These are phyloP conservation scores for Glycyrrhiza uralensis DNA, from an alignment of 306 rosid species.

Conservation along the genomic window DNA sequence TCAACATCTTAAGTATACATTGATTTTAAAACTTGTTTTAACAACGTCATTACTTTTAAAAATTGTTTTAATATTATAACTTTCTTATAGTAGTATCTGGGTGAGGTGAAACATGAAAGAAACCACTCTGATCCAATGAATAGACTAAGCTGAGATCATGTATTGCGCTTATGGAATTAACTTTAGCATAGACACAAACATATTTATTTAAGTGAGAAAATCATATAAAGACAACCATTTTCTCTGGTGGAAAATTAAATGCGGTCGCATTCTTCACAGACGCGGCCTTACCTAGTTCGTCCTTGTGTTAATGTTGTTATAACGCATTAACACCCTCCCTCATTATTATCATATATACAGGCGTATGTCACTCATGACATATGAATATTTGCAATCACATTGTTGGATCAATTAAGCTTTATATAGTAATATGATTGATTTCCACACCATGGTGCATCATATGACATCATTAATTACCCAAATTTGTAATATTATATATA, in stretches of 20 bases:
- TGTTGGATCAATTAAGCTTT: not conserved
- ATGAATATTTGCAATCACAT: not conserved
- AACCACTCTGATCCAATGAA: not conserved
- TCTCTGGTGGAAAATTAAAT: conserved; percentile 5
- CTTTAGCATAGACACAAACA: not conserved
- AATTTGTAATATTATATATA: not conserved
- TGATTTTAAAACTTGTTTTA: too few relatives aligned
- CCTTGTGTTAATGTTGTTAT: conserved; percentile 21
- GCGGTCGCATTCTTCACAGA: conserved; percentile 21
- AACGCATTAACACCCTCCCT: conserved; percentile 9
- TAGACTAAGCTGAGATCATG: not conserved
- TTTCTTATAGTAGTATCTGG: too few relatives aligned
- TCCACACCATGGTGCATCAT: not conserved
- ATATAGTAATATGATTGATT: not conserved
- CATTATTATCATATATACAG: too few relatives aligned
- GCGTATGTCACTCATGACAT: conserved; percentile 31
- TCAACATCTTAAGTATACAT: too few relatives aligned
- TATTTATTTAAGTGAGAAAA: not conserved
- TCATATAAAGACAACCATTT: conserved; percentile 12
- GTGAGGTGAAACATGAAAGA: conserved; percentile 9
- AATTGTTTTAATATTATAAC: not conserved
- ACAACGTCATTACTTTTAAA: not conserved
- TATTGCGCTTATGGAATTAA: not conserved
- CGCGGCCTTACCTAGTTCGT: not conserved
- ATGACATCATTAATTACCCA: not conserved